Base-by-base conservation (phyloP, 805 yeast genomes). In the Cephaloascus fragrans region DNA sequence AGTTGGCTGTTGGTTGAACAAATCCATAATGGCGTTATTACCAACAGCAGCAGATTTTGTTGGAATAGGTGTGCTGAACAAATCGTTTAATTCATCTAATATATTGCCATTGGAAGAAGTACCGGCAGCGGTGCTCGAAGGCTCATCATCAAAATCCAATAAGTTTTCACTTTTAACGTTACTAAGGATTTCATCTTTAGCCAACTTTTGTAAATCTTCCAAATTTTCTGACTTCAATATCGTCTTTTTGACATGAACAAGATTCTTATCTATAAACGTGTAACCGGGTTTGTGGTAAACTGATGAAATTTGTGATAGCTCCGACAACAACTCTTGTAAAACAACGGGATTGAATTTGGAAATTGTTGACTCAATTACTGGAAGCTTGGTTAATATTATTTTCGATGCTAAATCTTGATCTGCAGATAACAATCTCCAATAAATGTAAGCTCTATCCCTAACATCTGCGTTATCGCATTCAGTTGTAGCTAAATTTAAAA, bases 241-340 rank as follows among this genome's bases (percentile, higher is more conserved):
- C 39, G 67, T 68, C 26, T 48, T 47, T 8, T 57, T 47, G 16
- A 49, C 46, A n/a, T 47, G 39, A 35, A 38, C 31, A 18, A 34
- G 37, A 31, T 29, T 28, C 43, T 62, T 53, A 41, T 71, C 72
- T 45, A 78, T 64, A 50, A 83, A 82, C 26, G 77, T 67, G 16
- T 75, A 64, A 4, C 84, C 77, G 10, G 97, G 95, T 53, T 82
- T 83, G 59, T 83, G 94, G 53, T 86, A 86, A 2, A 93, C 93
- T 0, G 97, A 86, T 31, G 96, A 80, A 44, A 93, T 70, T 6
- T 93, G 82, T 3, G 94, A 80, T 40, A 90, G 61, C 53, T 90
- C 95, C n/a, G 64, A 55, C 23, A 90, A 53, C 37, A 93, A 68
- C 44, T 77, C 80, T 33, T 79, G 75, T 41, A 89, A 69, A 3